Evolutionary conservation across 345 rosid genomes (phyloP), one percentile per base, ranked within the genome.

Genomic region (Salix viminalis): DNA sequence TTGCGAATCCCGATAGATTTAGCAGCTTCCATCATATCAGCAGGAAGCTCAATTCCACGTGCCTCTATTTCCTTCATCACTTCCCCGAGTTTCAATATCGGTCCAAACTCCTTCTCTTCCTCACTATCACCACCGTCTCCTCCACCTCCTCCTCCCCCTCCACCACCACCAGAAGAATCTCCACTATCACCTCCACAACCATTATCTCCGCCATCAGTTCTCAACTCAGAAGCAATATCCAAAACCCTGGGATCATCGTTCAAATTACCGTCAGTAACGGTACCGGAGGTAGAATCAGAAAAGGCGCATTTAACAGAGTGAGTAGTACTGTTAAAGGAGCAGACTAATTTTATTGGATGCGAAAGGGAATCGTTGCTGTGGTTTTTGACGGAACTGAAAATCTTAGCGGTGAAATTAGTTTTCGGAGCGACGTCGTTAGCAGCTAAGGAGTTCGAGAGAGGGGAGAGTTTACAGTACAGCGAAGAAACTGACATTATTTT

Each of bases 21-120:
- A 37, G 98, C 94, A 36, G 98, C 96, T 70, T 93, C 93, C 36
- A 91, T 65, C 97, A 93, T 90, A 79, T 91, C 98, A 19, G 81
- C 77, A 3, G 98, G 99, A 79, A 93, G 97, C 6, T 71, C 6
- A 2, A 71, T 77, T 8, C 76, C 84, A 14, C 81, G 61, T 30
- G 61, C 74, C 58, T 69, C 73, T 39, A 78, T 72, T 67, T 77
- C 69, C 24, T 77, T 81, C 50, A 74, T 69, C 34, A 81, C 79
- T 64, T 81, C 79, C 10, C 74, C 81, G 11, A 73, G 74, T 58
- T 26, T 69, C 78, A 77, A 14, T 24, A 81, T 50, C 16, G 81
- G 76, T 14, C 84, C 84, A 64, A 77, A 81, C 62, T 81, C 84
- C 60, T 74, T 58, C 50, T 74, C 81, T 15, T 30, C 46, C 8